phyloP scores from a whole-genome alignment of 2,329 filamentous ascomycete species.

The Diaporthe citrichinensis region DNA sequence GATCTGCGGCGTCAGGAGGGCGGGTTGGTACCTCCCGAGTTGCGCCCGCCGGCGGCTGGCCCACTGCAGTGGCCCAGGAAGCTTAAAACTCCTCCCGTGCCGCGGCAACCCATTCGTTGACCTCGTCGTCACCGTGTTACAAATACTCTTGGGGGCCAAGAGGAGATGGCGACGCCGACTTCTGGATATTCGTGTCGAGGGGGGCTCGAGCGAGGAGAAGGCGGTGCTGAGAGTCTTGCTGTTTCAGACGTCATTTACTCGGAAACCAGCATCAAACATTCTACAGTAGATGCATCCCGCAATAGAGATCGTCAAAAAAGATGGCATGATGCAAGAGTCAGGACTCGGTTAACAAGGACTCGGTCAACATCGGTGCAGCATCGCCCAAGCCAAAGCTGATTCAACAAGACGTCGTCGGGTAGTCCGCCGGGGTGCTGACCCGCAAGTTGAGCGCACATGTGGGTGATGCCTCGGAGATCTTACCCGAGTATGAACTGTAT shows the following conservation, averaged over 20 bases:
- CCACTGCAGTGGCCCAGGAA: slow-evolving; percentile 1
- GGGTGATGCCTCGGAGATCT: neutral
- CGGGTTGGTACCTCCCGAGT: slow-evolving; percentile 29
- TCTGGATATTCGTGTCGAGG: too few species aligned
- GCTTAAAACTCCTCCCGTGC: slow-evolving; percentile 4
- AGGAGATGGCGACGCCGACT: neutral
- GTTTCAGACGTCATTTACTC: slow-evolving; percentile 19
- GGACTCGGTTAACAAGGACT: neutral
- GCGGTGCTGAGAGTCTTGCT: neutral
- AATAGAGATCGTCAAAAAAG: neutral
- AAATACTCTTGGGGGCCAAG: neutral
- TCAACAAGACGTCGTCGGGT: neutral
- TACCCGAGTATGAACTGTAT: neutral
- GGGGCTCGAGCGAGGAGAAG: too few species aligned
- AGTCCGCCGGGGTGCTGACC: neutral
- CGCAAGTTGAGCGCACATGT: neutral
- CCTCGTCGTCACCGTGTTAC: slow-evolving; percentile 20
- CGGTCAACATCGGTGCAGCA: neutral
- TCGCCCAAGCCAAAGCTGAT: neutral
- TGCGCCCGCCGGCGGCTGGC: slow-evolving; percentile 10
- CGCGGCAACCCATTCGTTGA: neutral
- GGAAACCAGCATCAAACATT: neutral
- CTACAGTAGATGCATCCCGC: neutral
- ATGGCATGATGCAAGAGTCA: slow-evolving; percentile 15
- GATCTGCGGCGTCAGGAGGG: slow-evolving; percentile 39